Evolutionary conservation across 2,329 filamentous ascomycete genomes (phyloP), one percentile per base, ranked within the genome.

Genomic region (Escovopsis weberi): DNA sequence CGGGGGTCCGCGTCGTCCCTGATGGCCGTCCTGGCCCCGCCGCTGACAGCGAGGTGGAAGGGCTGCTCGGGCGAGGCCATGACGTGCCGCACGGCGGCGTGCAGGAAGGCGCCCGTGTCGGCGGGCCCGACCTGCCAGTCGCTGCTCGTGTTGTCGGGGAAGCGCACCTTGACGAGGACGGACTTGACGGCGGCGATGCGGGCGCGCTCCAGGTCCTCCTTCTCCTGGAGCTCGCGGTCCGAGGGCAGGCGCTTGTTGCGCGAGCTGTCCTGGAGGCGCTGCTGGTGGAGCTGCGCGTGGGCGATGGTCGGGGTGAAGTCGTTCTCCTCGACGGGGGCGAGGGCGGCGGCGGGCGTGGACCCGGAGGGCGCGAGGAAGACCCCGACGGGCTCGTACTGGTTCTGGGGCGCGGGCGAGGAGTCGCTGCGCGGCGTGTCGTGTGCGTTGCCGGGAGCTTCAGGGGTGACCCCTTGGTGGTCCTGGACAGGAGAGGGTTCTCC

Each of bases 81-180:
- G 47, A 89, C 77, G 37, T 68, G 68, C 41, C 78, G 70, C 15
- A 94, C 84, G 49, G 82, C 85, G 12, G 69, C 66, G 61, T 96
- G 86, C 2, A 98, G 66, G 40, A 75, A 72, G 3, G 72, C 68
- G 1, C 80, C 82, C 0, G 83, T 86, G 42, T 88, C 80, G 1
- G 67, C 59, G 18, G 77, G 75, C 2, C 69, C 72, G 50, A 93
- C 78, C n/a, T 70, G 72, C 63, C 80, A 80, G 41, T 86, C 76
- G 30, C 87, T 76, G 42, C 80, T 78, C 44, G 79, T 83, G 51
- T 88, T 84, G 57, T 96, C 88, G 0, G 89, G 89, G 52, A 95
- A 88, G 26, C 88, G 82, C 39, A 95, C 74, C 49, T 84, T 86
- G 48, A 96, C 70, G 26, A 77, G 72, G 30, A 94, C 74, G 30